Evolutionary conservation across 305 asterid genomes (phyloP).

Genomic region (Nicotiana rustica): DNA sequence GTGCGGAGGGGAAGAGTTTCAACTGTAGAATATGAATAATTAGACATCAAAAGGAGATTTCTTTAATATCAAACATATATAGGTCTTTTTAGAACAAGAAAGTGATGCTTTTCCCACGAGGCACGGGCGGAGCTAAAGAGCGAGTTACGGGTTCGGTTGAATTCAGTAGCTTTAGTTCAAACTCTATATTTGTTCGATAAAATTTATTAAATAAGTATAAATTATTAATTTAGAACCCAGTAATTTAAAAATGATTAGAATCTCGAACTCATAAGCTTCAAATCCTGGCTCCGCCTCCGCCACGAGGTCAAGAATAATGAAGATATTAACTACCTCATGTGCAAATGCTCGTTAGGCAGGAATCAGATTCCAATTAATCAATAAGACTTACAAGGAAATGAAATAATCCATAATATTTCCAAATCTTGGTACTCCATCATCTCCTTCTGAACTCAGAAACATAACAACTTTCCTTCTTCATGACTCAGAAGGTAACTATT

Average conservation of each 20-base stretch:
- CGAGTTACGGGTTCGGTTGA: no score
- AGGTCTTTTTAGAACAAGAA: constrained; percentile 14
- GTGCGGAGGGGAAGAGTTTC: constrained; percentile 11
- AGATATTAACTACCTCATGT: neutral
- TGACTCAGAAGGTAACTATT: constrained; percentile 12
- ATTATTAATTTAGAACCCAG: no score
- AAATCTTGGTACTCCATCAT: neutral
- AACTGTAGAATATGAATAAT: constrained; percentile 8
- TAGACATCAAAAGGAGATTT: constrained; percentile 13
- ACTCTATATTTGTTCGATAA: no score
- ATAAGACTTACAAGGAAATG: neutral
- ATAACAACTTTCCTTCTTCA: constrained; percentile 10
- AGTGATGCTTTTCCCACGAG: neutral
- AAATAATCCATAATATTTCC: neutral
- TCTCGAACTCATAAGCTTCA: no score
- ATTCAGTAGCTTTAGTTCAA: no score
- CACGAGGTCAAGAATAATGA: constrained; percentile 7
- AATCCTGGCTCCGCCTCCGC: no score
- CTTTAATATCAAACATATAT: neutral
- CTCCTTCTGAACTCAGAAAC: neutral
- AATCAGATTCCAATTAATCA: constrained; percentile 24
- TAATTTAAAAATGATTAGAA: no score
- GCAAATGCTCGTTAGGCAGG: constrained; percentile 12
- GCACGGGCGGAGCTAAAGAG: neutral
- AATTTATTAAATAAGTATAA: no score